Conservation (phyloP, 2,329 filamentous ascomycete genomes). For the Diplodia intermedia region DNA sequence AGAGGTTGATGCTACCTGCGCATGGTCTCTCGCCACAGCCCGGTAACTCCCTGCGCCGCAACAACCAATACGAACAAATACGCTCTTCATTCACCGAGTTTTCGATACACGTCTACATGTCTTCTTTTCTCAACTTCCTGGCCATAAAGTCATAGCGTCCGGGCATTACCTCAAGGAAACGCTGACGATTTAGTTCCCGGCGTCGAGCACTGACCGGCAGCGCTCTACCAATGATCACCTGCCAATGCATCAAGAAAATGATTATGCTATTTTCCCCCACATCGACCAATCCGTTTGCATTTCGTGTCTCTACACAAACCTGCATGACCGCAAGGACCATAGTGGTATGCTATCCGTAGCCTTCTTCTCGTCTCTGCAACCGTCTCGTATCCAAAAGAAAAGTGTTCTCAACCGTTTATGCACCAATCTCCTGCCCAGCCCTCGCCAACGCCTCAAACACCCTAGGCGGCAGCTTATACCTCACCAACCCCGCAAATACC, state of each 20-base stretch:
- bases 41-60: background rate
- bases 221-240: background rate
- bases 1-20: background rate
- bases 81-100: background rate
- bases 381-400: background rate
- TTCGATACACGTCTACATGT: background rate
- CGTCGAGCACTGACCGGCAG: background rate
- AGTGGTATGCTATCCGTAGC: background rate
- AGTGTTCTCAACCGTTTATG: constrained; percentile 6
- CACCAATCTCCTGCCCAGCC: constrained; percentile 70
- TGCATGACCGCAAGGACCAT: background rate
- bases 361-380: background rate
- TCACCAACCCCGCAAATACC: constrained; percentile 90
- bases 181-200: background rate
- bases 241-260: background rate
- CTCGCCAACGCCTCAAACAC: constrained; percentile 88
- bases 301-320: background rate
- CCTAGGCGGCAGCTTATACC: constrained; percentile 85
- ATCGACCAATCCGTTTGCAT: background rate
- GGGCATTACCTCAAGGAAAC: background rate
- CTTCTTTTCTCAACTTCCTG: background rate
- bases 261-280: background rate
- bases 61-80: background rate
- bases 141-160: background rate
- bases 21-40: background rate